Evolutionary conservation across 2,329 filamentous ascomycete species (phyloP), one percentile per base, ranked within the genome.

Genomic region (Fusarium burgessii): DNA sequence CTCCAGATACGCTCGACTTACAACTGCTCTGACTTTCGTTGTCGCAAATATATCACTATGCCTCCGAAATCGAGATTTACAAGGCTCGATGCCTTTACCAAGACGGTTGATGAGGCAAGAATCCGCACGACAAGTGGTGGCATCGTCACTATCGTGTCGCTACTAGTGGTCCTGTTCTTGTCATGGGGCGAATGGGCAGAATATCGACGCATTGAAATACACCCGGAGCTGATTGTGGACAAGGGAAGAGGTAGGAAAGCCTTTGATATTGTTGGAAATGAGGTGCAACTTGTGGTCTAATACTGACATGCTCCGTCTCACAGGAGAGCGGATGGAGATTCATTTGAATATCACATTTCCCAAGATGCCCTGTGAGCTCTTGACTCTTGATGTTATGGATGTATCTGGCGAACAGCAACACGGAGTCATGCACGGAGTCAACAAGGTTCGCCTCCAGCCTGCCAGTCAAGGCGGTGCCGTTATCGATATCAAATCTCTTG

Each of bases 371-470:
- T 99, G 96, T 84, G 95, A 98, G 82, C 90, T 99, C 55, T 86
- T 98, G 73, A 98, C 96, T 15, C 91, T 99, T 76, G 96, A 99
- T 80, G 95, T 99, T 61, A 99, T 99, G 96, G 96, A 99, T 83
- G 95, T 98, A 29, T 97, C 94, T 25, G 96, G 96, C 70, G 96
- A 99, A 82, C 92, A 98, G 78, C 96, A 99, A 81, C 93, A 95
- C 75, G 96, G 95, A 56, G 93, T 99, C 63, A 91, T 94, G 80
- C 94, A 98, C 78, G 96, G 96, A 47, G 90, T 99, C 69, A 93
- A 90, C 83, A 98, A 98, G 84, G 92, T 98, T 68, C 91, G 96
- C 68, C 87, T 99, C 68, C 86, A 88, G 69, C 86, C 94, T 27
- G 85, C 87, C 74, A 84, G 84, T 45, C 91, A 97, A 76, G 95